A percentile compares a stretch with the other conserved stretches of the same genome.
Evolutionary conservation across 2,329 filamentous ascomycete genomes (phyloP).

Genomic region (Alternaria sp.): DNA sequence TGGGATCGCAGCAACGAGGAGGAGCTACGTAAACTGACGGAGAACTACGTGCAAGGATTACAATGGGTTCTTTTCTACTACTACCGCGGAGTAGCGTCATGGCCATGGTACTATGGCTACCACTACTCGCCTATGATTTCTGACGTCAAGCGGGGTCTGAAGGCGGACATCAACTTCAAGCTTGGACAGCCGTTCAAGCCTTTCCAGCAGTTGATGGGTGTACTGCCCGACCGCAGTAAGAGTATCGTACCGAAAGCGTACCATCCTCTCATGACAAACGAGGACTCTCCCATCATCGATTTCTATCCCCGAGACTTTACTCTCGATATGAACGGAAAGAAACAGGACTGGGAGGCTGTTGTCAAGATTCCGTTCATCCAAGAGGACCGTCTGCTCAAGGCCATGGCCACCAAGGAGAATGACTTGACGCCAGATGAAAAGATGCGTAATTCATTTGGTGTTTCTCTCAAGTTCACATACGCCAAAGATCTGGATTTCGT

Average conservation of each 20-base stretch:
- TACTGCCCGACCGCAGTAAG: slow-evolving; percentile 96
- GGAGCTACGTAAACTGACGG: slow-evolving; percentile 80
- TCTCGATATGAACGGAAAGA: slow-evolving; percentile 99
- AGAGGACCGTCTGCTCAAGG: slow-evolving; percentile 80
- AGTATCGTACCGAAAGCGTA: slow-evolving; percentile 89
- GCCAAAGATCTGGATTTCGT: slow-evolving; percentile 76
- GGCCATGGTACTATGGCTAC: slow-evolving; percentile 97
- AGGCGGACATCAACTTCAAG: slow-evolving; percentile 87
- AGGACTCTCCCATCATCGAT: slow-evolving; percentile 91
- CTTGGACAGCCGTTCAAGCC: slow-evolving; percentile 94
- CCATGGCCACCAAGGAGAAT: slow-evolving; percentile 85
- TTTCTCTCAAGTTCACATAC: slow-evolving; percentile 91
- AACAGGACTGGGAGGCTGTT: slow-evolving; percentile 99
- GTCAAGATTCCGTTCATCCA: slow-evolving; percentile 99
- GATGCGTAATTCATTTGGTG: slow-evolving; percentile 86
- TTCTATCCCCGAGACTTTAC: slow-evolving; percentile 98
- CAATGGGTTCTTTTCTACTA: slow-evolving; percentile 99
- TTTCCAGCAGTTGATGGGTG: slow-evolving; percentile 97
- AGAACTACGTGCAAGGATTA: slow-evolving; percentile 96
- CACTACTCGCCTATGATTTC: slow-evolving; percentile 98
- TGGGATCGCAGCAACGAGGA: slow-evolving; percentile 83
- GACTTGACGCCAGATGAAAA: slow-evolving; percentile 80
- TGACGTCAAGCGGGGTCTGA: slow-evolving; percentile 87
- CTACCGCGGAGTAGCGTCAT: slow-evolving; percentile 94
- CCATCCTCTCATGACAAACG: slow-evolving; percentile 89